These are phyloP conservation scores for Mucor mucedo DNA, from an alignment of 371 early-diverging fungal genomes.

Conservation along the genomic window DNA sequence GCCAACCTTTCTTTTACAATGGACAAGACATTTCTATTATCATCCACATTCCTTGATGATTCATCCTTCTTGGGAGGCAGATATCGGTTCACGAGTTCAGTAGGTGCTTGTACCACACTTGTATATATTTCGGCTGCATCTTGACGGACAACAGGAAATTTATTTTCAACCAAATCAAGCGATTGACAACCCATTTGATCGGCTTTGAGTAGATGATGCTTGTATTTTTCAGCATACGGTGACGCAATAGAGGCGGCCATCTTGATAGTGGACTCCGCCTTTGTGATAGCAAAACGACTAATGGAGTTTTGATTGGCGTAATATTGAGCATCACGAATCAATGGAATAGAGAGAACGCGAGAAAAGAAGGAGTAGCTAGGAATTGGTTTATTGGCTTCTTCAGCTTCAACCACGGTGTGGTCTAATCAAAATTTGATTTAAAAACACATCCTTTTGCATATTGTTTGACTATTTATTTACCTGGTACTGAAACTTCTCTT, in stretches of 20 bases:
- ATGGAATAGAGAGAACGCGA: slow-evolving; percentile 62
- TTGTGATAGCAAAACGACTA: slow-evolving; percentile 58
- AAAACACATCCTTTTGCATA: background rate
- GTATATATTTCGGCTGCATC: slow-evolving; percentile 54
- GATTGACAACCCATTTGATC: slow-evolving; percentile 68
- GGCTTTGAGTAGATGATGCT: slow-evolving; percentile 53
- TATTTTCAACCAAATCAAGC: slow-evolving; percentile 63
- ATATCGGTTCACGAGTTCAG: slow-evolving; percentile 46
- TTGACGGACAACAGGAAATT: slow-evolving; percentile 63
- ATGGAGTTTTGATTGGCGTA: slow-evolving; percentile 61
- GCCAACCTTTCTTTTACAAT: slow-evolving; percentile 30
- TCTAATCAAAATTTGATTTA: slow-evolving; percentile 7
- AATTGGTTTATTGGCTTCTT: slow-evolving; percentile 28
- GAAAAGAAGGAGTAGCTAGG: slow-evolving; percentile 35
- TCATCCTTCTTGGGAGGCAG: slow-evolving; percentile 33
- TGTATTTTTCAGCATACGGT: slow-evolving; percentile 53
- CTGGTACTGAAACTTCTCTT: slow-evolving; percentile 26
- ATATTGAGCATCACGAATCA: slow-evolving; percentile 61
- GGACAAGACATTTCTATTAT: slow-evolving; percentile 33
- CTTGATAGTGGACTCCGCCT: slow-evolving; percentile 50
- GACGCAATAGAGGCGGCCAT: slow-evolving; percentile 51
- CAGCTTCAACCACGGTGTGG: slow-evolving; percentile 11
- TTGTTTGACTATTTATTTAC: slow-evolving; percentile 7
- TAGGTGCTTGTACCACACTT: slow-evolving; percentile 24
- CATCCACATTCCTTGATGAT: slow-evolving; percentile 23